Evolutionary conservation across 139 green algal genomes (phyloP), one percentile per base, ranked within the genome.

Genomic region (Eudorina sp.): DNA sequence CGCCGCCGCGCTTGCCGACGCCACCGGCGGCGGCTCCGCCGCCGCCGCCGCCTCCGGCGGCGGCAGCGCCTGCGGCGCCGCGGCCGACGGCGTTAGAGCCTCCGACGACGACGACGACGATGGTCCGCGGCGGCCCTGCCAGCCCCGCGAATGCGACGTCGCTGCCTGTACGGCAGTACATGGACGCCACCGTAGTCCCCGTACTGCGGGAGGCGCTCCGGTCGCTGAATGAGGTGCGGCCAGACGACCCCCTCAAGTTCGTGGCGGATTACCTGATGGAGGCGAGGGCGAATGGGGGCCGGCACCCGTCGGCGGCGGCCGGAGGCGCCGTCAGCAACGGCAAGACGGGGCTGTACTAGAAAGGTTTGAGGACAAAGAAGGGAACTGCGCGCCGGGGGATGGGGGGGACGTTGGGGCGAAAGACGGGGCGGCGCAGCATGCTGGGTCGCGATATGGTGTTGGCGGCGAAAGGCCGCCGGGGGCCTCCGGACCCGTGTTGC

Each of bases 191-290:
- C 25, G 92, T 96, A 21, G 91, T 95, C 27, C 92, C 93, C 2
- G 90, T 94, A 68, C 75, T 96, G 83, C 73, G 92, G 3, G 93
- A 95, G 80, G 94, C 72, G 18, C 83, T 96, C 55, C 88, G 90
- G 11, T 89, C 90, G 31, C 88, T 96, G 23, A 94, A 94, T 55
- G 85, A 90, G 27, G 68, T 48, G n/a, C 85, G 94, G 41, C 94
- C 94, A 13, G 80, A 86, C 6, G 94, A 96, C 87, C 94, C 94
- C 6, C 89, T 95, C 73, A 83, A 93, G 85, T 96, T 92, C 46
- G 34, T 96, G 58, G 85, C 90, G 13, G 90, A 96, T 36, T 94
- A 91, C 72, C 84, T 96, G 48, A 55, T 95, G 58, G 66, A 77
- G 23, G 87, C 83, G 9, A 45, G 87, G 1, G 86, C 62, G 7